phyloP scores from a whole-genome alignment of 2,329 filamentous ascomycete species.

The Leptodontidium sp. region DNA sequence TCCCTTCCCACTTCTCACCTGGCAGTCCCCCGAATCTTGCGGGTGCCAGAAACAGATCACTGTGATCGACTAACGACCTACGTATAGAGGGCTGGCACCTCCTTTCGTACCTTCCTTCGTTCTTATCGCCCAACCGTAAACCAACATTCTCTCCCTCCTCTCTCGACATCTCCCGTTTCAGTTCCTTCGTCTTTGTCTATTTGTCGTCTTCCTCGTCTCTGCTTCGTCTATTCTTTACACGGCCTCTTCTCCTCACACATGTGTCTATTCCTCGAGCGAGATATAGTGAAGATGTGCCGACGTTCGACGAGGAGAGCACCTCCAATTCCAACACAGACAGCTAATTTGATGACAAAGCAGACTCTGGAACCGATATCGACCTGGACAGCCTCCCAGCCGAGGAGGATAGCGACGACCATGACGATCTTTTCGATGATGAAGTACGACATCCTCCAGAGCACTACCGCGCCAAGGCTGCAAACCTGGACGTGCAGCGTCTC shows the following conservation, averaged over 20 bases:
- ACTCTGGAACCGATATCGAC: neutral
- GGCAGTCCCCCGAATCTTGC: neutral
- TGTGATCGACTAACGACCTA: neutral
- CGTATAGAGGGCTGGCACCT: neutral
- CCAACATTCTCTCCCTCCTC: neutral
- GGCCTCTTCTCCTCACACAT: neutral
- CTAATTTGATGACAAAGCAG: neutral
- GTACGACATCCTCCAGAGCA: neutral
- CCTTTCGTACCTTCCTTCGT: neutral
- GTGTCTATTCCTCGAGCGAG: neutral
- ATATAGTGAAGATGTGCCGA: neutral
- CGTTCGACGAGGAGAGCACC: neutral
- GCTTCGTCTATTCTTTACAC: neutral
- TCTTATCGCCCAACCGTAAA: neutral
- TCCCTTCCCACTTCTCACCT: neutral
- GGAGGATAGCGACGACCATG: neutral
- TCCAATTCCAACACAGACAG: neutral
- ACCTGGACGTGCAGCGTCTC: too few relatives aligned
- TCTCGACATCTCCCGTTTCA: neutral
- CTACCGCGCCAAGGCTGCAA: too few relatives aligned
- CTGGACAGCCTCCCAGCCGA: neutral
- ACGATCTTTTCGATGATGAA: neutral
- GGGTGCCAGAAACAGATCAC: neutral
- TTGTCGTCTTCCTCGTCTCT: neutral
- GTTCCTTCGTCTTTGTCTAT: neutral